Percentiles rank a stretch among this genome's conserved stretches.
Conservation (phyloP, 1,284 basidiomycete genomes). For the Sporisorium exsertum region DNA sequence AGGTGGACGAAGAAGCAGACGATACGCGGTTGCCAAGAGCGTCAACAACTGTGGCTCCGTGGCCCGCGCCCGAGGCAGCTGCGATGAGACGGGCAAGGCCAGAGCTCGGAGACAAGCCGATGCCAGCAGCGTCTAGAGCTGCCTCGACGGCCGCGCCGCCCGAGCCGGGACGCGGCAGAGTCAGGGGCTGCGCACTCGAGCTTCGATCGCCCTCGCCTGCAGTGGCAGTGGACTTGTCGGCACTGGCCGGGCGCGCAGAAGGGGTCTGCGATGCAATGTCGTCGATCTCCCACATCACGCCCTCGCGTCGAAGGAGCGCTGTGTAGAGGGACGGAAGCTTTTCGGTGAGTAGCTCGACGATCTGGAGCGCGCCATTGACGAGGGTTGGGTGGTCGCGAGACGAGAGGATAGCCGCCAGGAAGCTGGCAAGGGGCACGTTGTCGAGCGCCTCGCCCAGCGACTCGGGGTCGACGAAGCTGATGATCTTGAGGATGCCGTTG, state of each 20-base stretch:
- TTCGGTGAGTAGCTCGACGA: conserved; percentile 64
- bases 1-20: conserved; percentile 22
- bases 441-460: conserved; percentile 55
- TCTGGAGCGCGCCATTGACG: conserved; percentile 63
- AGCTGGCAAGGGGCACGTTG: conserved; percentile 65
- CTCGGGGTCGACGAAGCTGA: conserved; percentile 62
- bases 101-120: conserved; percentile 26
- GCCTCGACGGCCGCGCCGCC: conserved; percentile 10
- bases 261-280: conserved; percentile 58
- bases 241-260: conserved; percentile 75
- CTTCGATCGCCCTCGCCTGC: conserved; percentile 75
- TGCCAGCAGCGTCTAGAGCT: conserved; percentile 13
- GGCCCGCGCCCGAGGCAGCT: conserved; percentile 30
- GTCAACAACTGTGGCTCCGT: conserved; percentile 18
- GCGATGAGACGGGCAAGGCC: conserved; percentile 43
- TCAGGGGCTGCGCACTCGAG: conserved; percentile 21
- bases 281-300: conserved; percentile 66
- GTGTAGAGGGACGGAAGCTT: conserved; percentile 63
- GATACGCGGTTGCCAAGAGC: conserved; percentile 19
- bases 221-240: conserved; percentile 83
- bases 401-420: conserved; percentile 63
- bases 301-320: conserved; percentile 60
- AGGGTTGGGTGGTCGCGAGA: conserved; percentile 55
- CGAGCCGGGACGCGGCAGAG: conserved; percentile 20
- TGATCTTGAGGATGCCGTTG: conserved; percentile 62